A percentile compares a stretch with the other conserved stretches of the same genome.
Evolutionary conservation across 352 stramenopile genomes (phyloP).

Genomic region (Thalassiosira livingstoniorum): DNA sequence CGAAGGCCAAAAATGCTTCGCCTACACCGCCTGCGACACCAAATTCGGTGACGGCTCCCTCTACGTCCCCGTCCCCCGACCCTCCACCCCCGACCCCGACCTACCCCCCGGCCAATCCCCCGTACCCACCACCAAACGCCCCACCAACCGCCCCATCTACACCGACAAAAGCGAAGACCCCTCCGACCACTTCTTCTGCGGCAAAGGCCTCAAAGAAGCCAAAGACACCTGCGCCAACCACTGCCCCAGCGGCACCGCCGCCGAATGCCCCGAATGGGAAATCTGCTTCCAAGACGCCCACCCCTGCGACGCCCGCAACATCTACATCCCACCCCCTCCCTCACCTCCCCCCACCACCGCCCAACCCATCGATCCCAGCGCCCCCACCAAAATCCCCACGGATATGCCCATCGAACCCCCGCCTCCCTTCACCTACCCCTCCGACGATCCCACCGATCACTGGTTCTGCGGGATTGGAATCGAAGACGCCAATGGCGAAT

Average conservation of each 20-base stretch:
- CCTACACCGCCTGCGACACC: slow-evolving; percentile 55
- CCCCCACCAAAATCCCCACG: slow-evolving; percentile 13
- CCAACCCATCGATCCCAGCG: not conserved
- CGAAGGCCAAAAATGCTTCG: slow-evolving; percentile 57
- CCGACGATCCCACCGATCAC: slow-evolving; percentile 41
- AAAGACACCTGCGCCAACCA: slow-evolving; percentile 48
- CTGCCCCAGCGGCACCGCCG: slow-evolving; percentile 43
- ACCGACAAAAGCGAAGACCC: slow-evolving; percentile 42
- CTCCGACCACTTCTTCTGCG: slow-evolving; percentile 63
- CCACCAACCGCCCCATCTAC: slow-evolving; percentile 25
- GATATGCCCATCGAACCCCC: slow-evolving; percentile 27
- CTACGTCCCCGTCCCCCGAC: slow-evolving; percentile 11
- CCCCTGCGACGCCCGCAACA: slow-evolving; percentile 28
- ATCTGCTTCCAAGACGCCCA: slow-evolving; percentile 32
- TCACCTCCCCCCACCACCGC: not conserved
- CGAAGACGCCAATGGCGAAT: slow-evolving; percentile 48
- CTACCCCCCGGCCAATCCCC: slow-evolving; percentile 35
- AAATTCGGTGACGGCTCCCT: slow-evolving; percentile 47
- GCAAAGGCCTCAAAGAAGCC: slow-evolving; percentile 44
- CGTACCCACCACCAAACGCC: slow-evolving; percentile 45
- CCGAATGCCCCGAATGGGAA: slow-evolving; percentile 40
- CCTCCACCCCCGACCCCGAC: slow-evolving; percentile 15
- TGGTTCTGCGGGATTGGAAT: slow-evolving; percentile 55
- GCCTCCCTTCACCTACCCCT: slow-evolving; percentile 1
- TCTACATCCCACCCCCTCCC: not conserved